phyloP scores from a whole-genome alignment of 148 eudicot species.

The Chenopodium suecicum region DNA sequence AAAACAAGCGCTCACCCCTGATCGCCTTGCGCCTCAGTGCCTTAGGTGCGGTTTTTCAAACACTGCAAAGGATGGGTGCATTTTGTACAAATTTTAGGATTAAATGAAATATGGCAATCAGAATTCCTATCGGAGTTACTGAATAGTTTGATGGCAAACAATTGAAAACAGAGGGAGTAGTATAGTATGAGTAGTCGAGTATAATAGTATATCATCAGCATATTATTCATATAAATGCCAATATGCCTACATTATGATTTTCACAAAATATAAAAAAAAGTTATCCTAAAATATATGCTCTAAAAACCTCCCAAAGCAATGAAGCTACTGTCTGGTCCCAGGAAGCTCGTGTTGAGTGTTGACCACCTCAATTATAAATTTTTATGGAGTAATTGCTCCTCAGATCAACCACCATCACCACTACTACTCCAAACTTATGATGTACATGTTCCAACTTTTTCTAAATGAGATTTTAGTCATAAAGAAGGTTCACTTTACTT shows the following conservation, averaged over 20 bases:
- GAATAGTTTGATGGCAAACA: too few species aligned
- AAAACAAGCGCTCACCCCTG: too few species aligned
- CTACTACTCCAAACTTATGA: not conserved
- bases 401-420: not conserved
- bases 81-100: too few species aligned
- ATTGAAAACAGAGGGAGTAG: too few species aligned
- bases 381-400: not conserved
- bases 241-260: slow-evolving; percentile 11
- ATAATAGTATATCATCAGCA: too few species aligned
- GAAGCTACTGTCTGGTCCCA: slow-evolving; percentile 16
- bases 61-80: too few species aligned
- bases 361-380: not conserved
- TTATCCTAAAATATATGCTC: slow-evolving; percentile 5
- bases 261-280: slow-evolving; percentile 4
- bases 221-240: not conserved
- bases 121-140: too few species aligned
- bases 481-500: not conserved
- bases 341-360: slow-evolving; percentile 19
- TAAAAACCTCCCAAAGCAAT: slow-evolving; percentile 11
- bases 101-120: too few species aligned
- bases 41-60: too few species aligned
- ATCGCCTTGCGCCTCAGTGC: too few species aligned
- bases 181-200: too few species aligned
- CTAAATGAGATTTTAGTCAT: not conserved
- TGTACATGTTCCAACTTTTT: not conserved